Base-by-base conservation (phyloP, 2,329 filamentous ascomycete species). In the Hypoxylon sp. region DNA sequence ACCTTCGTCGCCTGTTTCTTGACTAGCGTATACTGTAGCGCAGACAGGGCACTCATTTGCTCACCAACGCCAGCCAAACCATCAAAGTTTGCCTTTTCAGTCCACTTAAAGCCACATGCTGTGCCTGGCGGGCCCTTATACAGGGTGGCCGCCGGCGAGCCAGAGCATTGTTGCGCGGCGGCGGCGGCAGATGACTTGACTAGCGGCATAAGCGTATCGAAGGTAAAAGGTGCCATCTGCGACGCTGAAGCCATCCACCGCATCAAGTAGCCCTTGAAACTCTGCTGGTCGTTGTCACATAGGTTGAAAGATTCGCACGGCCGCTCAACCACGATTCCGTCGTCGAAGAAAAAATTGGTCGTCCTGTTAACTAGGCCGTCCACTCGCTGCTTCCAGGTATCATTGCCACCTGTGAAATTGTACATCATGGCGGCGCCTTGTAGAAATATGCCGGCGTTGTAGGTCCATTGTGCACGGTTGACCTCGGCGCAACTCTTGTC, bases 211-310 rank as follows among this genome's bases (percentile, higher is more conserved):
- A 90, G 85, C 3, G 75, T 79, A 52, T 82, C 78, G 65, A 79
- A 81, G 1, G 84, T 86, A 69, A 83, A 82, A 0, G 88, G 85
- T 1, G 85, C 87, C 73, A 90, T 76, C 75, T 86, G 83, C 5
- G 83, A 79, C 1, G 87, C 85, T 17, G 80, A 81, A 0, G 87
- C 84, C 75, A 90, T 79, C 87, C 90, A 94, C 48, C 91, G 89
- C 25, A 87, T 80, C 25, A 93, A 82, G 77, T 93, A 93, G 10
- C 90, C 91, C 80, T 94, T 94, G 87, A 93, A 94, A 51, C 85
- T 89, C 74, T 86, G 86, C 80, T 93, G 90, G 77, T 94, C 91
- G 69, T 84, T 84, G 80, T 93, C 87, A 83, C 92, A 94, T 25
- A 82, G 82, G 60, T 81, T 79, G 63, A 79, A 79, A 6, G 78